A percentile compares a stretch with the other conserved stretches of the same genome.
These are phyloP conservation scores for Pythium dissotocum DNA, from an alignment of 352 stramenopile genomes.

Conservation along the genomic window DNA sequence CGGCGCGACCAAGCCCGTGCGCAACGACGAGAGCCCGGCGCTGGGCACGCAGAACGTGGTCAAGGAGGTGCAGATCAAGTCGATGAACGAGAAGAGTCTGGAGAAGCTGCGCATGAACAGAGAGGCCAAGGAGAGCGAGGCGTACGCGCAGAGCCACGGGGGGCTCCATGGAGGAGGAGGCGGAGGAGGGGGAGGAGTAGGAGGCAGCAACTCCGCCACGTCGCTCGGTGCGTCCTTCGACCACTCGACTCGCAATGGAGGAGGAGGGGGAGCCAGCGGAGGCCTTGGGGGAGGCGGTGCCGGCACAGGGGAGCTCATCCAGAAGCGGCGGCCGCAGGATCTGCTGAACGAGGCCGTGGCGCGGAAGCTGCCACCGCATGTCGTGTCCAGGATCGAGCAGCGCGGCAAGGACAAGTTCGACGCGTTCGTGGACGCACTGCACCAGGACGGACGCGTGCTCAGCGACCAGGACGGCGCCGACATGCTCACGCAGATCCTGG, in stretches of 20 bases:
- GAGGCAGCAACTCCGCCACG: neutral
- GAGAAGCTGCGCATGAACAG: slow-evolving; percentile 79
- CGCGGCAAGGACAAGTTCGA: slow-evolving; percentile 70
- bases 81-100: slow-evolving; percentile 82
- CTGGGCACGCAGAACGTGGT: slow-evolving; percentile 76
- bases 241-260: slow-evolving; percentile 23
- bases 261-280: slow-evolving; percentile 11
- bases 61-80: slow-evolving; percentile 90
- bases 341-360: slow-evolving; percentile 57
- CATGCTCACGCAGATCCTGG: slow-evolving; percentile 44
- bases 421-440: slow-evolving; percentile 52
- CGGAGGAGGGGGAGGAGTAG: neutral
- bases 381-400: slow-evolving; percentile 37
- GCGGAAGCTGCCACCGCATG: slow-evolving; percentile 35
- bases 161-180: neutral
- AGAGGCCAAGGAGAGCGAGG: slow-evolving; percentile 63
- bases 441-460: slow-evolving; percentile 37
- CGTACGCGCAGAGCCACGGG: slow-evolving; percentile 1
- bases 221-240: slow-evolving; percentile 34
- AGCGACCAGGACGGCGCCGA: slow-evolving; percentile 38
- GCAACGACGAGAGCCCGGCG: slow-evolving; percentile 62
- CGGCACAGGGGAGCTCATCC: slow-evolving; percentile 40
- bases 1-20: slow-evolving; percentile 63
- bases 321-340: slow-evolving; percentile 60
- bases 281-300: slow-evolving; percentile 17